Evolutionary conservation across 139 green algal genomes (phyloP), one percentile per base, ranked within the genome.

Genomic region (Micractinium sp.): DNA sequence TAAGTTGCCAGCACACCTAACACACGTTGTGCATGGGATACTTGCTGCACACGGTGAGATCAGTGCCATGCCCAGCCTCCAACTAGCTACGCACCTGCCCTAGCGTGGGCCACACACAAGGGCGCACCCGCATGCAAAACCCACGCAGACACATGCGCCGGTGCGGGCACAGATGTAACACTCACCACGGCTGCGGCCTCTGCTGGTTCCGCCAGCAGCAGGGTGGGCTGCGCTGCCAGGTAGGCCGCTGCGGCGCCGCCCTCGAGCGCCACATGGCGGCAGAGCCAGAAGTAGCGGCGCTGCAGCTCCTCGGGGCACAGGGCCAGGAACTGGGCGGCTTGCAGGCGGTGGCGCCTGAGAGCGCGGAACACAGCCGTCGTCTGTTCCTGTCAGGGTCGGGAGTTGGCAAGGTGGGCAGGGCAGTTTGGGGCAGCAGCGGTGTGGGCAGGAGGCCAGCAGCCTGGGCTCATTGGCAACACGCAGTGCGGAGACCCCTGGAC

Each of bases 241-340:
- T 83, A 84, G 35, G 33, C 86, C 0, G 86, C 33, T 4, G 77
- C 75, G 13, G 35, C 33, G 33, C 33, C 47, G 14, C 77, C 73
- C 56, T 85, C 60, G 23, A 89, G 60, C 25, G 5, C 53, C 56
- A 89, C 56, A 38, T 67, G 39, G 23, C 38, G 67, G 61, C 66
- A 39, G 36, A 87, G 83, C 83, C 83, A 87, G 83, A 81, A 87
- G 67, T 66, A 47, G 83, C 83, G 83, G 67, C 83, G 83, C 61
- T 75, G 67, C 83, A 87, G 83, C 67, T 87, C 83, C 18, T 36
- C 66, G 3, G 83, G 83, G 15, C 27, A 13, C 25, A 87, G 83
- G 9, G 38, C 27, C 29, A 87, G 67, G 83, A 87, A 87, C 13
- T 39, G 38, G 5, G 83, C 83, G 12, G 67, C 83, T 2, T 80